Evolutionary conservation across 176 grass and related monocot species (phyloP).

Genomic region (Aegilops umbellulata): DNA sequence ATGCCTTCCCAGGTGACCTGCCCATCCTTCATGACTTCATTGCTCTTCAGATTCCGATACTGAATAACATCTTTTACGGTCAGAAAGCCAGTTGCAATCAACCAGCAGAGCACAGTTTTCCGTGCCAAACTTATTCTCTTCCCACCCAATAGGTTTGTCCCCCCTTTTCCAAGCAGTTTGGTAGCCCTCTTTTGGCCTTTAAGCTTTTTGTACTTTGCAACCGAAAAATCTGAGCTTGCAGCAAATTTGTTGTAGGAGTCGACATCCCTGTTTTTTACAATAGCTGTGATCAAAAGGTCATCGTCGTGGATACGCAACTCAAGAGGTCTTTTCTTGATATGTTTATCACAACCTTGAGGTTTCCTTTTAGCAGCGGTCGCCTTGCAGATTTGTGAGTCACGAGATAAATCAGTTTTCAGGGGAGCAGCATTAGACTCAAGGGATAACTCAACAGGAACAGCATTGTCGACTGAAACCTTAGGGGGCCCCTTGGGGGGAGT

Average conservation of each 20-base stretch:
- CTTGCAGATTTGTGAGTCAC: conserved; percentile 30
- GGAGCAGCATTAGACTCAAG: conserved; percentile 27
- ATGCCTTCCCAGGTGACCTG: conserved; percentile 81
- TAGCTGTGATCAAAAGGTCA: conserved; percentile 88
- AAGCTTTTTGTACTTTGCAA: conserved; percentile 50
- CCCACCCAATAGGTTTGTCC: conserved; percentile 57
- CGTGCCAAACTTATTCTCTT: conserved; percentile 62
- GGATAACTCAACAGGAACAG: conserved; percentile 25
- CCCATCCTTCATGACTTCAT: conserved; percentile 73
- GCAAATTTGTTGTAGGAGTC: conserved; percentile 54
- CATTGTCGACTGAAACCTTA: conserved; percentile 36
- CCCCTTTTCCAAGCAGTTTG: conserved; percentile 59
- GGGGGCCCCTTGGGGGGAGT: conserved; percentile 20
- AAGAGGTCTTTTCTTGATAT: conserved; percentile 66
- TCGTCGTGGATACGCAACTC: conserved; percentile 88
- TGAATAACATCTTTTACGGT: conserved; percentile 82
- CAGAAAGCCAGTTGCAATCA: conserved; percentile 89
- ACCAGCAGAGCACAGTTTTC: conserved; percentile 94
- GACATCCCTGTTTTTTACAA: conserved; percentile 94
- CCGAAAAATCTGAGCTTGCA: conserved; percentile 25
- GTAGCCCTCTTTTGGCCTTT: conserved; percentile 45
- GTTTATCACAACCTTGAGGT: conserved; percentile 38
- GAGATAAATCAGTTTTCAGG: conserved; percentile 19
- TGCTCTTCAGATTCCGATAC: conserved; percentile 62
- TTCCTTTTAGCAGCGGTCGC: conserved; percentile 26